phyloP scores from a whole-genome alignment of 129 eudicot species.

The Saposhnikovia divaricata region DNA sequence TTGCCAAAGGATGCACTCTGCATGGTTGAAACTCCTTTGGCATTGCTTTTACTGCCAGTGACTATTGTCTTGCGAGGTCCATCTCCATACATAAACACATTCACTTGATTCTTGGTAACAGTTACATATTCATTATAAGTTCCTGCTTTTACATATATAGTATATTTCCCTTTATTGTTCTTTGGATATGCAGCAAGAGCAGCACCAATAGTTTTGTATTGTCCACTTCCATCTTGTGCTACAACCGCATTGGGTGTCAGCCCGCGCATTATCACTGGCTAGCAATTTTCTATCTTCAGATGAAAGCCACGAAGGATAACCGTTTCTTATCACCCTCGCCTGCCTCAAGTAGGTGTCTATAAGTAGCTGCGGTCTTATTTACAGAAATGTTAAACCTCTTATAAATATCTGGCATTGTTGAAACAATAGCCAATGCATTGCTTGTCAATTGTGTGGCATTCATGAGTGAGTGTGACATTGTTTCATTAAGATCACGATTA shows the following conservation, averaged over 20 bases:
- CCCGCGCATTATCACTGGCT: constrained; percentile 14
- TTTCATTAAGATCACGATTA: constrained; percentile 11
- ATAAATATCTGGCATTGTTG: constrained; percentile 15
- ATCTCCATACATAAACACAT: constrained; percentile 55
- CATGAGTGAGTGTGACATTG: constrained; percentile 12
- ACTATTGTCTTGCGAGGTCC: constrained; percentile 51
- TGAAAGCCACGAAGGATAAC: constrained; percentile 27
- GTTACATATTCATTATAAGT: constrained; percentile 40
- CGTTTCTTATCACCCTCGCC: constrained; percentile 4
- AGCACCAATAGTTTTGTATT: constrained; percentile 21
- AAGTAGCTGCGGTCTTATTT: not conserved
- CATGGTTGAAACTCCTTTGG: constrained; percentile 22
- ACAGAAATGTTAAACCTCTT: constrained; percentile 16
- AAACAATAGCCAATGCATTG: constrained; percentile 35
- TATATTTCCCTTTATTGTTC: constrained; percentile 34
- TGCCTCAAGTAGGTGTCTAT: constrained; percentile 14
- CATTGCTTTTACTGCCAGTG: constrained; percentile 28
- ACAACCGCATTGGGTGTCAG: constrained; percentile 33
- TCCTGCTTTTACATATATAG: constrained; percentile 62
- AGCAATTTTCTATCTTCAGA: constrained; percentile 19
- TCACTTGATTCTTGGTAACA: constrained; percentile 16
- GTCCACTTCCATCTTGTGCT: constrained; percentile 36
- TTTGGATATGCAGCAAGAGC: constrained; percentile 37
- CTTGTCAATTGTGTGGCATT: constrained; percentile 26
- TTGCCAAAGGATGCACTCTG: constrained; percentile 32